A percentile compares a stretch with the other conserved stretches of the same genome.
These are phyloP conservation scores for Phanerochaete sordida DNA, from an alignment of 768 basidiomycete genomes.

Conservation along the genomic window DNA sequence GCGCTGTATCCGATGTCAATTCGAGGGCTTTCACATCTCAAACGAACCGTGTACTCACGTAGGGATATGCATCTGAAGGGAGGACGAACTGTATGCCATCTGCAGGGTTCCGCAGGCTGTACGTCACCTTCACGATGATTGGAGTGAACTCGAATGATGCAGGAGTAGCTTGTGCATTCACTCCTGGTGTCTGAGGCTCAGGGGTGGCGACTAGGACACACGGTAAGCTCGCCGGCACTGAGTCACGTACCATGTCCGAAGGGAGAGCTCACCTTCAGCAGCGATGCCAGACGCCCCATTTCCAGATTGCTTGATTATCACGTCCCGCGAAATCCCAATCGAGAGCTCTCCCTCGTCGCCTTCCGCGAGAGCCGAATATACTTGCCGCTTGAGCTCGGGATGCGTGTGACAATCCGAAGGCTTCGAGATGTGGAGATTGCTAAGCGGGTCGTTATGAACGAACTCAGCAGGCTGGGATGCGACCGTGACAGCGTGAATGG, in stretches of 20 bases:
- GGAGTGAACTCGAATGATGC: constrained; percentile 66
- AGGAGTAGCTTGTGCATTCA: constrained; percentile 28
- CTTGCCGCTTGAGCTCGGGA: constrained; percentile 88
- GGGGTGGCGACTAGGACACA: constrained; percentile 58
- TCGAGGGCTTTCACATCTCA: not conserved
- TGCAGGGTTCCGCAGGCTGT: constrained; percentile 76
- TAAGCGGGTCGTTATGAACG: constrained; percentile 71
- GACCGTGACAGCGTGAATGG: constrained; percentile 71
- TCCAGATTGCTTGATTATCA: constrained; percentile 59
- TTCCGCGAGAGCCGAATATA: constrained; percentile 89
- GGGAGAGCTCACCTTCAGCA: constrained; percentile 50
- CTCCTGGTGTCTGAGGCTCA: constrained; percentile 72
- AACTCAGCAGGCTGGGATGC: constrained; percentile 73
- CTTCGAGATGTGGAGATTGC: constrained; percentile 59
- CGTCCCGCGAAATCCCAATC: constrained; percentile 78
- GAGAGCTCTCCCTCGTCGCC: constrained; percentile 93
- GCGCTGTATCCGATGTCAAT: constrained; percentile 44
- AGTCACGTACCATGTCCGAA: not conserved
- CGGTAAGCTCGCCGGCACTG: not conserved
- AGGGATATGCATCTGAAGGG: constrained; percentile 79
- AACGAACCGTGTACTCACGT: constrained; percentile 49
- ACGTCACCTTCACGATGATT: constrained; percentile 72
- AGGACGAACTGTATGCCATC: constrained; percentile 85
- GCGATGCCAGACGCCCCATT: constrained; percentile 40
- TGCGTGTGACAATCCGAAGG: constrained; percentile 81